A percentile compares a stretch with the other conserved stretches of the same genome.
Evolutionary conservation across 2,329 filamentous ascomycete species (phyloP).

Genomic region (Coniochaeta prunicola): DNA sequence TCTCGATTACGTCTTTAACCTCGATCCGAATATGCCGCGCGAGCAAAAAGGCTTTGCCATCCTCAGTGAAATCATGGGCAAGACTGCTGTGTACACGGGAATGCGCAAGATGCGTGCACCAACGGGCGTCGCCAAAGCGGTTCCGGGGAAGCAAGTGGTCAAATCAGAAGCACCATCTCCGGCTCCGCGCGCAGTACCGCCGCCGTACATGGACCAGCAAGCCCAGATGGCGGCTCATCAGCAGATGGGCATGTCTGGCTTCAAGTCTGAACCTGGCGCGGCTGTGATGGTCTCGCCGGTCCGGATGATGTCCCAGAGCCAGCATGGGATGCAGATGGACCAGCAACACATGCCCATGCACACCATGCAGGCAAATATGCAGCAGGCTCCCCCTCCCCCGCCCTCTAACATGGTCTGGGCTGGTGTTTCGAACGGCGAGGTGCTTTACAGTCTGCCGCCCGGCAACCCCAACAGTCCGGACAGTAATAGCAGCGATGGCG

Average conservation of each 20-base stretch:
- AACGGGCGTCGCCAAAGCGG: conserved; percentile 31
- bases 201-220: background rate
- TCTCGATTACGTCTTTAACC: conserved; percentile 64
- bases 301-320: background rate
- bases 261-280: conserved; percentile 10
- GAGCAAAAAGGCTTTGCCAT: conserved; percentile 54
- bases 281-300: conserved; percentile 4
- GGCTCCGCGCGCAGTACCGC: conserved; percentile 3
- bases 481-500: conserved; percentile 31
- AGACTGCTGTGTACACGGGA: conserved; percentile 50
- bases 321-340: background rate
- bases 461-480: conserved; percentile 32
- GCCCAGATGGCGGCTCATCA: conserved; percentile 3
- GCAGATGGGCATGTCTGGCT: conserved; percentile 4
- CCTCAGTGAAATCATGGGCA: conserved; percentile 53
- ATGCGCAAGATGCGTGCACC: conserved; percentile 52
- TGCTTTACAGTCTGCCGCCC: conserved; percentile 34
- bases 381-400: conserved; percentile 3
- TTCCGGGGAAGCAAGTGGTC: conserved; percentile 26
- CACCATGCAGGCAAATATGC: conserved; percentile 1
- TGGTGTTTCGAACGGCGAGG: conserved; percentile 40
- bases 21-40: conserved; percentile 42
- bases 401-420: conserved; percentile 31
- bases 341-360: conserved; percentile 4
- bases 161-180: conserved; percentile 17